A percentile compares a stretch with the other conserved stretches of the same genome.
phyloP scores from a whole-genome alignment of 2,329 filamentous ascomycete species.

The Hypoxylon sp. region DNA sequence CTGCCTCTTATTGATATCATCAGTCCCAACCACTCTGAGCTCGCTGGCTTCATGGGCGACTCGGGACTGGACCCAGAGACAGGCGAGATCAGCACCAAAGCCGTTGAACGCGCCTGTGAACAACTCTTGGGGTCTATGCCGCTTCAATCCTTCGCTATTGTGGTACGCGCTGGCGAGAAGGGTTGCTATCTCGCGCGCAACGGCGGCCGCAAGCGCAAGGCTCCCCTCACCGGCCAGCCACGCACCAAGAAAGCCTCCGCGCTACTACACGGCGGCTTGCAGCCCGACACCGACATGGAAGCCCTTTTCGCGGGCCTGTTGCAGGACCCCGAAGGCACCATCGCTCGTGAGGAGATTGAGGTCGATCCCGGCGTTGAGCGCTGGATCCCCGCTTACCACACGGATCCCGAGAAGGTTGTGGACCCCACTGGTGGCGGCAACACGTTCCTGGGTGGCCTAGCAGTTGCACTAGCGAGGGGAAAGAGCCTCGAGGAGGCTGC shows the following conservation, averaged over 20 bases:
- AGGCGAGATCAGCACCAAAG: conserved; percentile 64
- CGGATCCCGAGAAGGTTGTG: conserved; percentile 68
- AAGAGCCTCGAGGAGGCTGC: conserved; percentile 76
- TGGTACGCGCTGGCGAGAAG: conserved; percentile 77
- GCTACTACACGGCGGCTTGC: conserved; percentile 63
- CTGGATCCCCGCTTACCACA: conserved; percentile 85
- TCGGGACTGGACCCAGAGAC: conserved; percentile 66
- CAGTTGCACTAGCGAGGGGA: conserved; percentile 70
- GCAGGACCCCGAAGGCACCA: conserved; percentile 64
- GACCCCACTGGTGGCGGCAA: conserved; percentile 97
- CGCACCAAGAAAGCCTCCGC: conserved; percentile 58
- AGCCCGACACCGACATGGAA: conserved; percentile 72
- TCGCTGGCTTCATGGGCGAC: conserved; percentile 85
- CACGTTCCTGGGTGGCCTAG: conserved; percentile 78
- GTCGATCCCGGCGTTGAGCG: conserved; percentile 73
- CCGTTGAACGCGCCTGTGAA: conserved; percentile 71
- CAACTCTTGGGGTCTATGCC: conserved; percentile 74
- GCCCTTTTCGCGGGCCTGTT: conserved; percentile 70
- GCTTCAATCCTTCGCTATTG: conserved; percentile 73
- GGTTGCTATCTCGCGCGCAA: conserved; percentile 76
- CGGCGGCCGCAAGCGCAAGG: conserved; percentile 63
- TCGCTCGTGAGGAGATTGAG: conserved; percentile 69
- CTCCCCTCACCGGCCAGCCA: conserved; percentile 35
- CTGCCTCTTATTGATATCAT: conserved; percentile 72
- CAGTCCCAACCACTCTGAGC: conserved; percentile 87